phyloP scores from a whole-genome alignment of 495 filamentous ascomycete genomes.

The Hypomontagnella monticulosa region DNA sequence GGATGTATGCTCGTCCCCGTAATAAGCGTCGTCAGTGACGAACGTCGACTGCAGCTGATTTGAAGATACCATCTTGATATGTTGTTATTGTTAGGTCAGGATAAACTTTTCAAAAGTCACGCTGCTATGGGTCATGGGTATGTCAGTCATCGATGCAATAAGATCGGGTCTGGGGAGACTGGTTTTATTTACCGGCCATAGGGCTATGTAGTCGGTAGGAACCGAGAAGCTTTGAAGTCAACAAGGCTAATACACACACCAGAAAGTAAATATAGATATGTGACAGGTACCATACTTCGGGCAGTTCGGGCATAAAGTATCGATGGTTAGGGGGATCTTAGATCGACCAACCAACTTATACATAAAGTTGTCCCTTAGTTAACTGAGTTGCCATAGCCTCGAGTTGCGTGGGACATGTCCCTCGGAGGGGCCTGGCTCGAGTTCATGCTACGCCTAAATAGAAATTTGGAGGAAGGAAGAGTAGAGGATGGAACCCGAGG shows the following conservation, averaged over 20 bases:
- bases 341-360: conserved; percentile 41
- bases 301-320: conserved; percentile 6
- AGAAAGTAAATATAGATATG: conserved; percentile 26
- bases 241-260: conserved; percentile 5
- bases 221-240: conserved; percentile 14
- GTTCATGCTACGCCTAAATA: conserved; percentile 23
- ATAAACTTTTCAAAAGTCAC: neutral
- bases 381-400: conserved; percentile 33
- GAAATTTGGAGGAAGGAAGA: conserved; percentile 17
- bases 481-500: conserved; percentile 19
- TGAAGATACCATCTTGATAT: conserved; percentile 39
- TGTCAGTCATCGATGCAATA: neutral
- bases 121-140: neutral
- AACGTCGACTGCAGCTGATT: conserved; percentile 38
- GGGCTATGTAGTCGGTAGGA: conserved; percentile 21
- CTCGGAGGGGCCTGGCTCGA: conserved; percentile 31
- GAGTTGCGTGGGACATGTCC: conserved; percentile 41
- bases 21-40: conserved; percentile 38
- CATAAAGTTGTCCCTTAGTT: conserved; percentile 20
- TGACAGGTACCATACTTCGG: conserved; percentile 18
- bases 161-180: conserved; percentile 8
- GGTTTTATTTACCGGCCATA: conserved; percentile 30
- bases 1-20: conserved; percentile 28
- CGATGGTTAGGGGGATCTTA: conserved; percentile 21
- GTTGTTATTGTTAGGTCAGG: conserved; percentile 20